Conservation (phyloP, 257 asterid species). For the Echium plantagineum region DNA sequence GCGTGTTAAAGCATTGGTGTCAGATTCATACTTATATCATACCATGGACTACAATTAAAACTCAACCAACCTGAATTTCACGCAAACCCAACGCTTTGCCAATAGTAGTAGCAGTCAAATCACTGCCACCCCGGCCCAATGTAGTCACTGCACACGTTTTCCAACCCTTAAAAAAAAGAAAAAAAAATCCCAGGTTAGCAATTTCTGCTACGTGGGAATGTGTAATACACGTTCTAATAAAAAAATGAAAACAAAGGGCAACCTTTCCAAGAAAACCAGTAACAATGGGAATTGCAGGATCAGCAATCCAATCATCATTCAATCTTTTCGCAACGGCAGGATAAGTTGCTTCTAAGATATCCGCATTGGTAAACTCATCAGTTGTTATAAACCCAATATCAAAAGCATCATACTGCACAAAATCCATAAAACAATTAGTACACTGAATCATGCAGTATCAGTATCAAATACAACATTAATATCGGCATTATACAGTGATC, state of each 20-base stretch:
- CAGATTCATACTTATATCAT: neutral
- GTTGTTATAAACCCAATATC: constrained; percentile 75
- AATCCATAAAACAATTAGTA: constrained; percentile 8
- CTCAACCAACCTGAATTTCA: constrained; percentile 60
- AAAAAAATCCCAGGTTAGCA: neutral
- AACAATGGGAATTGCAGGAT: constrained; percentile 73
- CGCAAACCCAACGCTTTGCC: constrained; percentile 80
- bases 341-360: constrained; percentile 82
- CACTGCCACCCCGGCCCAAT: constrained; percentile 92
- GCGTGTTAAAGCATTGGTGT: neutral
- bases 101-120: constrained; percentile 87
- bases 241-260: neutral
- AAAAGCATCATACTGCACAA: constrained; percentile 78
- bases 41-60: neutral
- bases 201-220: neutral
- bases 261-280: constrained; percentile 98
- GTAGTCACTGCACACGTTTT: constrained; percentile 78
- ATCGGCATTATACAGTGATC: neutral
- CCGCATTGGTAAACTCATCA: constrained; percentile 85
- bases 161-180: constrained; percentile 44
- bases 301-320: constrained; percentile 49
- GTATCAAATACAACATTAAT: too few species aligned
- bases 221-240: neutral
- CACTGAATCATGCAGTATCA: neutral
- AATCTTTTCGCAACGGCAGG: constrained; percentile 75